Conservation (phyloP, 768 basidiomycete genomes). For the Lactarius vividus region DNA sequence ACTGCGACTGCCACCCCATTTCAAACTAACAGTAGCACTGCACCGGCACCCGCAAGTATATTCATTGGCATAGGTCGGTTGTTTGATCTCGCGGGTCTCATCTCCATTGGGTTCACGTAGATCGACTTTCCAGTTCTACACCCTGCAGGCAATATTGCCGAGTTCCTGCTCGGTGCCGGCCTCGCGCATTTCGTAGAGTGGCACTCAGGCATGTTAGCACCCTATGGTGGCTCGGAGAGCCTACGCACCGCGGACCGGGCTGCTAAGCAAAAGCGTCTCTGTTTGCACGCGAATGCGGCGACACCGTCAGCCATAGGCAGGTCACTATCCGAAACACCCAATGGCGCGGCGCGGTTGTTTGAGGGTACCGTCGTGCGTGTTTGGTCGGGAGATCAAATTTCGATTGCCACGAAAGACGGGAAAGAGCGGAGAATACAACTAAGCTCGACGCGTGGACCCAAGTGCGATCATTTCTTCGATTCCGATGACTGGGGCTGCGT, state of each 20-base stretch:
- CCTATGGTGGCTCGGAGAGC: conserved; percentile 80
- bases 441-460: conserved; percentile 84
- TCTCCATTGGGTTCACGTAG: not conserved
- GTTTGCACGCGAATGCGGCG: conserved; percentile 62
- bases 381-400: conserved; percentile 92
- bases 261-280: conserved; percentile 73
- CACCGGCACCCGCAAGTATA: conserved; percentile 69
- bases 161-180: conserved; percentile 79
- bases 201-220: conserved; percentile 94
- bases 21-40: conserved; percentile 53
- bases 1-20: conserved; percentile 78
- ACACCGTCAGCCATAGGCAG: conserved; percentile 48
- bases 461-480: conserved; percentile 44
- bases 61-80: conserved; percentile 82
- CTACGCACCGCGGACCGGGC: conserved; percentile 78
- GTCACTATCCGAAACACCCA: conserved; percentile 37
- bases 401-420: conserved; percentile 70
- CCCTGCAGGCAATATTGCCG: conserved; percentile 92
- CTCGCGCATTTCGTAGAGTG: conserved; percentile 93
- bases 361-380: conserved; percentile 82
- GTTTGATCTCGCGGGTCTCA: conserved; percentile 6
- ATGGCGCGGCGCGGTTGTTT: conserved; percentile 53
- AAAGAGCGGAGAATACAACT: conserved; percentile 84
- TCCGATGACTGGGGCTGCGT: not conserved
- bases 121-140: conserved; percentile 58